Conservation (phyloP, 2,329 filamentous ascomycete genomes). For the Chaetomium strumarium region DNA sequence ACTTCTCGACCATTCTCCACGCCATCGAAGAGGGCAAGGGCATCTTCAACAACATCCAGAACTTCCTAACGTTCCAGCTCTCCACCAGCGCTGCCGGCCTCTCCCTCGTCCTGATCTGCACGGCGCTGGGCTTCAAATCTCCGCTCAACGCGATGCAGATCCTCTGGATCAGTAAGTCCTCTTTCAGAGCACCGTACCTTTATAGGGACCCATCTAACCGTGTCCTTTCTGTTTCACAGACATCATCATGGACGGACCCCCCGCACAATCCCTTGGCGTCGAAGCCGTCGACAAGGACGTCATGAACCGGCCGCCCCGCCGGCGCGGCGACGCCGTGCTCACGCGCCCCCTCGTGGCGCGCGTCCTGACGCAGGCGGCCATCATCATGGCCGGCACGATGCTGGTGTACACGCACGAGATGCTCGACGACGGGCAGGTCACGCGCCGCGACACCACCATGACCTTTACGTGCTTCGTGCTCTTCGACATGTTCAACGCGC, state of each 20-base stretch:
- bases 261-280: slow-evolving; percentile 92
- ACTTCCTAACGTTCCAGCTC: slow-evolving; percentile 97
- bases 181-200: not conserved
- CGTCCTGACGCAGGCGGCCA: slow-evolving; percentile 76
- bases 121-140: slow-evolving; percentile 86
- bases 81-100: slow-evolving; percentile 94
- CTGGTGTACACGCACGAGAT: slow-evolving; percentile 89
- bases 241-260: slow-evolving; percentile 98
- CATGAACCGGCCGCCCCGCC: slow-evolving; percentile 84
- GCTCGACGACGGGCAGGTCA: slow-evolving; percentile 73
- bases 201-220: not conserved
- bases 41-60: slow-evolving; percentile 99
- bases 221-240: slow-evolving; percentile 49
- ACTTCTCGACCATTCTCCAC: slow-evolving; percentile 84
- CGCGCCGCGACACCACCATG: slow-evolving; percentile 94
- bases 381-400: slow-evolving; percentile 92
- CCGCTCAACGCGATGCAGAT: slow-evolving; percentile 99
- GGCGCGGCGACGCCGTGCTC: slow-evolving; percentile 83
- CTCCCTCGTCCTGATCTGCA: slow-evolving; percentile 86
- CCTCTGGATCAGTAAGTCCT: slow-evolving; percentile 89
- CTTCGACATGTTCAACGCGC: slow-evolving; percentile 99
- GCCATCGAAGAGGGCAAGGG: slow-evolving; percentile 99
- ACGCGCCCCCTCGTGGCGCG: slow-evolving; percentile 75
- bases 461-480: slow-evolving; percentile 98
- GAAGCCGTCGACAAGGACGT: slow-evolving; percentile 92